Evolutionary conservation across 768 basidiomycete genomes (phyloP), one percentile per base, ranked within the genome.

Genomic region (Amanita inopinata): DNA sequence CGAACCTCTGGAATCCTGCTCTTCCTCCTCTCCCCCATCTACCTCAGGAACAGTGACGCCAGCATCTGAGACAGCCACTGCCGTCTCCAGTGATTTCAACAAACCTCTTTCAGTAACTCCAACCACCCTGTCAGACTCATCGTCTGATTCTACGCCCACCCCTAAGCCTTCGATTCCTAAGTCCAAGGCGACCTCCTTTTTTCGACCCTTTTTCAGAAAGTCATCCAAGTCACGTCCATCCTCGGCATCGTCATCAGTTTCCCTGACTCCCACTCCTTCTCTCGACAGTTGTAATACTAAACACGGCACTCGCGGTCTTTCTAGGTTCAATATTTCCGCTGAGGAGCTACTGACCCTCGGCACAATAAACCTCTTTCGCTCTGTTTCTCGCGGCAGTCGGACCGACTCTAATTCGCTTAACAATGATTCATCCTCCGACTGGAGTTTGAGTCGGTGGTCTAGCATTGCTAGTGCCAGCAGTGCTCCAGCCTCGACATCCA

Each of bases 231-330:
- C 60, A n/a, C 40, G 46, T 9, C 53, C 56, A 3, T 54, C 57
- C 0, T 59, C 65, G 6, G 48, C 55, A 2, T 58, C 59, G 2
- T 56, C 57, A 7, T 55, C 61, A 14, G 49, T 55, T 45, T 57
- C 64, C 6, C 60, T 66, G 28, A 66, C 66, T 1, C 66, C 65
- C 20, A 66, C 64, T 1, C 57, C 60, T 3, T 65, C 64, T 7
- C 52, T 64, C 43, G 65, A 66, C 42, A 36, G 38, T 41, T 40
- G 50, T 1, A 24, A 51, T 10, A 46, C 51, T 1, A 51, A 48
- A 15, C 30, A 50, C 15, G 33, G 48, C 22, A 41, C 40, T 4
- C 55, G 54, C 40, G 58, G 56, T 45, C n/a, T 28, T n/a, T 45
- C 47, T 15, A 52, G 59, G 22, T 49, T 46, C 30, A 45, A 41